Percentiles rank a stretch among this genome's conserved stretches.
Evolutionary conservation across 805 yeast genomes (phyloP).

Genomic region (Saturnispora bothae): DNA sequence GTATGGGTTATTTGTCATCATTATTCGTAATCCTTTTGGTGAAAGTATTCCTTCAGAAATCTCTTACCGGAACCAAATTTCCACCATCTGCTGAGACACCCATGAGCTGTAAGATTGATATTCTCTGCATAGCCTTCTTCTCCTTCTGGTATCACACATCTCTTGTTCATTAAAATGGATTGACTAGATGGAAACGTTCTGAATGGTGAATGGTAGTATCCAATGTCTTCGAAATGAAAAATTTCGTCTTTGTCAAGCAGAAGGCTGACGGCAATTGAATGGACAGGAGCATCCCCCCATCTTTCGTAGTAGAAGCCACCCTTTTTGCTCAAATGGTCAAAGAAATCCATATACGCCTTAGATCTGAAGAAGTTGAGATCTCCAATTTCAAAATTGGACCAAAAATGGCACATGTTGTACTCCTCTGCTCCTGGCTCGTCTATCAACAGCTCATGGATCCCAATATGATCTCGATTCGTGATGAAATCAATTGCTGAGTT

Average conservation of each 20-base stretch:
- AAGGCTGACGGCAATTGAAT: constrained; percentile 56
- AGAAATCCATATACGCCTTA: constrained; percentile 49
- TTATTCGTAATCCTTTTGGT: constrained; percentile 22
- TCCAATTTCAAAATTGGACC: constrained; percentile 82
- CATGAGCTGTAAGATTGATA: constrained; percentile 35
- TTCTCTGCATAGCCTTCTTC: constrained; percentile 22
- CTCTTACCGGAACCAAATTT: constrained; percentile 50
- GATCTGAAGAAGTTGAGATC: constrained; percentile 60
- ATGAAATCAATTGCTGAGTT: constrained; percentile 51
- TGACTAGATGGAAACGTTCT: constrained; percentile 47
- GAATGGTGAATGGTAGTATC: constrained; percentile 69
- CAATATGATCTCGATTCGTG: constrained; percentile 42
- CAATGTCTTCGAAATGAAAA: constrained; percentile 73
- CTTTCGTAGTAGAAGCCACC: constrained; percentile 82
- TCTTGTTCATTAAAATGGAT: constrained; percentile 39
- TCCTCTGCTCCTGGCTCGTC: constrained; percentile 31
- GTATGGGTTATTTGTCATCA: too few relatives aligned
- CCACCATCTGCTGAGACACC: constrained; percentile 75
- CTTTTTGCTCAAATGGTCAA: constrained; percentile 49
- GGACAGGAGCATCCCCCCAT: constrained; percentile 96
- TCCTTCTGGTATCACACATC: constrained; percentile 39
- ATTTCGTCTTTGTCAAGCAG: constrained; percentile 49
- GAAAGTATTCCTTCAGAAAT: constrained; percentile 37
- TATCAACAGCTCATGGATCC: constrained; percentile 28
- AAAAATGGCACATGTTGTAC: constrained; percentile 75